These are phyloP conservation scores for Chrysophaeum taylorii DNA, from an alignment of 352 stramenopile genomes.

Conservation along the genomic window DNA sequence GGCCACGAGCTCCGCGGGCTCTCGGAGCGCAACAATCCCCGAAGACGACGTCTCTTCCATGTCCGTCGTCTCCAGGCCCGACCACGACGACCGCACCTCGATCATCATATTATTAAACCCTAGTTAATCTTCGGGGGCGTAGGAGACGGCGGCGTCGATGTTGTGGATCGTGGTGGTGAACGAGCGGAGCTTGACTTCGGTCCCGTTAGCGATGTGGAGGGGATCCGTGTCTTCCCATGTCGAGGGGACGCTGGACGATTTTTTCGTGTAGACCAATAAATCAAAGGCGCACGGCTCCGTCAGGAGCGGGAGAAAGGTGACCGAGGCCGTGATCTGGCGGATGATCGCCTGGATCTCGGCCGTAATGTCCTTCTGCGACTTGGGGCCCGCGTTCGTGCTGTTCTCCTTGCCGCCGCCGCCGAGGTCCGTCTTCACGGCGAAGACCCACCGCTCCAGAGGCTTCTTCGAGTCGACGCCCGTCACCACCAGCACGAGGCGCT, in stretches of 20 bases:
- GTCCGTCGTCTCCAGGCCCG: too few species aligned
- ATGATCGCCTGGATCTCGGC: conserved; percentile 98
- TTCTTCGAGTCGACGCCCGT: conserved; percentile 89
- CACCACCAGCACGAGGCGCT: conserved; percentile 94
- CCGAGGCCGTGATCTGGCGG: conserved; percentile 93
- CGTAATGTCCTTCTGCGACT: conserved; percentile 75
- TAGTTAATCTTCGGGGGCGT: conserved; percentile 73
- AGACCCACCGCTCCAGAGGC: conserved; percentile 95
- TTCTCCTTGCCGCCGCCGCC: conserved; percentile 27
- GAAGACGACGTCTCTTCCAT: too few species aligned
- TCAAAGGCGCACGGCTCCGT: conserved; percentile 97
- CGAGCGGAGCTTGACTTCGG: conserved; percentile 90
- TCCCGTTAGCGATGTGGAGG: conserved; percentile 90
- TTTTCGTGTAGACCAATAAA: conserved; percentile 94
- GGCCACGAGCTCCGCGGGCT: too few species aligned
- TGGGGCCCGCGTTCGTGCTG: conserved; percentile 19
- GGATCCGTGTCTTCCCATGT: conserved; percentile 97
- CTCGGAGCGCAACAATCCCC: too few species aligned
- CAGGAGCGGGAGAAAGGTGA: conserved; percentile 96
- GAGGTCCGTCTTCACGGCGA: conserved; percentile 68
- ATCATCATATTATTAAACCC: conserved; percentile 39
- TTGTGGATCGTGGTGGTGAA: conserved; percentile 98
- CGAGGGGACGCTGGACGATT: conserved; percentile 80
- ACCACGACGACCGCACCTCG: too few species aligned
- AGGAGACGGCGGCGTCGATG: conserved; percentile 93